Evolutionary conservation across 208 protist genomes (phyloP), one percentile per base, ranked within the genome.

Genomic region (Herpetomonas tarakana): DNA sequence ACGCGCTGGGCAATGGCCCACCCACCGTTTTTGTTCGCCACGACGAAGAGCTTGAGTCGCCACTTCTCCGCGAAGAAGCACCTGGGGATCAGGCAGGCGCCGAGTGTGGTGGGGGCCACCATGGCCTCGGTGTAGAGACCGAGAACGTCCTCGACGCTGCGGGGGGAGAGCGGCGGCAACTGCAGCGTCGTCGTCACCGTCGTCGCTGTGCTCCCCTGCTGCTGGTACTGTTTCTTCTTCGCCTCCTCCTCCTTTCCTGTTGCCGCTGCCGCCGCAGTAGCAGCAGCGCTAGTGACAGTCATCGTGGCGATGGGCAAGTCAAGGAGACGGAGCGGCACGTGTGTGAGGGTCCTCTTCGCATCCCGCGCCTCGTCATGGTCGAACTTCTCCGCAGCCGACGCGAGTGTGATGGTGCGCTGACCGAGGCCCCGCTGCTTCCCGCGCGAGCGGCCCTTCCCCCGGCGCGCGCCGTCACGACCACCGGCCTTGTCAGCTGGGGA

Each of bases 21-120:
- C 29, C 75, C 75, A 18, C 75, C 75, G 28, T 53, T 21, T 19
- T 58, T 68, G 14, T 30, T 57, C 4, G 62, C 71, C 29, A 70
- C 38, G 9, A 73, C 70, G 27, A 82, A 65, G 1, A 82, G 63
- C 56, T 73, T 68, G 29, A 75, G 66, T 22, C 61, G 45, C 70
- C 75, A 82, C n/a, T 45, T 55, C 49, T 68, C 56, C 39, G 56
- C 30, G 26, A 71, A 53, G 50, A 76, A 65, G 30, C 44, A 51
- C 2, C 25, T 35, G 22, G 65, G 70, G 27, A 77, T 68, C 9
- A 52, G 58, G 46, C 64, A 57, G 11, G 61, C 62, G 22, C 75
- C 75, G 28, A 74, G 53, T 12, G 75, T 82, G 29, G 60, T 28
- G 11, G 75, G 75, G 0, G 64, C 58, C 31, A 68, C 65, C 22